These are phyloP conservation scores for Syzygium syzygioides DNA, from an alignment of 441 rosid species.

Conservation along the genomic window DNA sequence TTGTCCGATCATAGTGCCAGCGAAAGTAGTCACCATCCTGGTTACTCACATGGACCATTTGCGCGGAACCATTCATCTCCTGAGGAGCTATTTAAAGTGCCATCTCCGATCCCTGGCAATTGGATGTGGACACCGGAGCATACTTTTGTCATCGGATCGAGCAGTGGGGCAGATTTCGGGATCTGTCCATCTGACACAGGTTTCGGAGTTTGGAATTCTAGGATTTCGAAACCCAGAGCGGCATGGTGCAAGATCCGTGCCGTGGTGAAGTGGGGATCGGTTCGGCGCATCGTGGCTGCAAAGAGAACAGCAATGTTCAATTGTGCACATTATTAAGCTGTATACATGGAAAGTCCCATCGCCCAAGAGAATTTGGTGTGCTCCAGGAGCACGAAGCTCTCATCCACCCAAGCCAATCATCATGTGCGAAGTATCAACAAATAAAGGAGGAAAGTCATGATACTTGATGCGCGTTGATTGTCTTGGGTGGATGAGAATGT, in stretches of 20 bases:
- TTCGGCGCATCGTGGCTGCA: conserved; percentile 19
- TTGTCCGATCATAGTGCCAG: neutral
- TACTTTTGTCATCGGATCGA: neutral
- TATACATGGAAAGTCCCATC: neutral
- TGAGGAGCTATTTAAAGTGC: conserved; percentile 10
- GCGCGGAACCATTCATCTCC: neutral
- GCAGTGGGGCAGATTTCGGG: conserved; percentile 3
- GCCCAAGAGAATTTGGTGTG: neutral
- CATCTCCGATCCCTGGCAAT: conserved; percentile 7
- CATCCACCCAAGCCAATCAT: neutral
- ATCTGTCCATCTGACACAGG: conserved; percentile 19
- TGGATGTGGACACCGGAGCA: conserved; percentile 14
- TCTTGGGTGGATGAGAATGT: neutral
- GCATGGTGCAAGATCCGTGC: conserved; percentile 71
- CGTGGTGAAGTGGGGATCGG: conserved; percentile 25
- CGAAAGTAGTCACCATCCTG: conserved; percentile 7
- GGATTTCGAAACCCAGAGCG: conserved; percentile 28
- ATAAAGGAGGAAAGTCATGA: neutral
- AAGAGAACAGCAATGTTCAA: conserved; percentile 18
- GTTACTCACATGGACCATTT: conserved; percentile 7
- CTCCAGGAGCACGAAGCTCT: neutral
- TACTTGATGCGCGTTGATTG: neutral
- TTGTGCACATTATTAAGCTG: neutral
- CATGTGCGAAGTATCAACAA: neutral
- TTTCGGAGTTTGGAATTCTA: conserved; percentile 15